Evolutionary conservation across 495 filamentous ascomycete species (phyloP), one percentile per base, ranked within the genome.

Genomic region (Penicillium pancosmium): DNA sequence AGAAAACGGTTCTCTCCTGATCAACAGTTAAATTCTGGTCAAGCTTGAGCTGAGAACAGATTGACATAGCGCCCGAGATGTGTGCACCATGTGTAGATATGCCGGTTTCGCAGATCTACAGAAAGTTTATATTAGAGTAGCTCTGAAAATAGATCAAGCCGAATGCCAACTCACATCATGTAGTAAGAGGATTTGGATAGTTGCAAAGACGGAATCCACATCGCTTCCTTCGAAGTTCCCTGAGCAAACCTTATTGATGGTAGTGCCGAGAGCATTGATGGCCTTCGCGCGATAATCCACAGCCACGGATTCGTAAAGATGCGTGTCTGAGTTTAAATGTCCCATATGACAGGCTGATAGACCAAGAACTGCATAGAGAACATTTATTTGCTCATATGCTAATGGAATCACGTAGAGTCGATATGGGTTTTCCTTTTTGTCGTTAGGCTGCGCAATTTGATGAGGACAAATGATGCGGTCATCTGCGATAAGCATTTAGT

Each of bases 11-110:
- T 12, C 71, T 59, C 40, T 71, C 65, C 15, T 72, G 61, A 5
- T 66, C 60, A 7, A 56, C 53, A 25, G 54, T 66, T 16, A 77
- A 60, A 15, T 40, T 60, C 10, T 73, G 65, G n/a, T 64, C 58
- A 3, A 74, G 61, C n/a, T 63, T 55, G 12, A 75, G 38, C 35
- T 65, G 66, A 19, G 68, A 69, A 46, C 73, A 75, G 25, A 77
- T 73, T 1, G 74, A 77, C 64, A 77, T 66, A 0, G 72, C 74
- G 11, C 74, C 74, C 2, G 72, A 73, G 12, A 77, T 77, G 56
- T 77, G 74, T 46, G 66, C 71, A 1, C 74, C 74, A 48, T 77
- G 72, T 2, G 59, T 64, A 2, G 74, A 77, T 9, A 75, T 65
- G 12, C 74, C 71, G 3, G 71, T 63, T 62, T 75, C 74, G 18